phyloP scores from a whole-genome alignment of 2,329 filamentous ascomycete species.

The Fusarium subtropicale region DNA sequence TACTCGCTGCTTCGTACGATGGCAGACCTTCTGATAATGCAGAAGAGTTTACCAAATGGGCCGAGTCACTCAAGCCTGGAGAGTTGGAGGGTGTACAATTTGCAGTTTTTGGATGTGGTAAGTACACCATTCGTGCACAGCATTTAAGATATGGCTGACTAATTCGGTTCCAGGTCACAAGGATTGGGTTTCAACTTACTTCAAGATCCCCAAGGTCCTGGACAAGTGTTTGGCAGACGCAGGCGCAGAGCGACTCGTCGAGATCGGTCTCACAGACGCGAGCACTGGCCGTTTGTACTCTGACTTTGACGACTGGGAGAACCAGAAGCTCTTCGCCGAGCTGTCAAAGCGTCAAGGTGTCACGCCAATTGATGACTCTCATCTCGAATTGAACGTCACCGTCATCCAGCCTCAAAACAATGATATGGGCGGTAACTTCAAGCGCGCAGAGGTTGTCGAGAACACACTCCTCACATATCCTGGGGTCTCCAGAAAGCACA shows the following conservation, averaged over 20 bases:
- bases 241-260: constrained; percentile 50
- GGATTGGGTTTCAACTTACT: constrained; percentile 72
- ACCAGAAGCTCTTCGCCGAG: constrained; percentile 62
- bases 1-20: background rate
- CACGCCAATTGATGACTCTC: constrained; percentile 3
- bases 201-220: constrained; percentile 72
- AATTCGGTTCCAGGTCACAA: background rate
- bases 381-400: background rate
- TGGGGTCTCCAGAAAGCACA: constrained; percentile 61
- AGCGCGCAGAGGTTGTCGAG: constrained; percentile 23
- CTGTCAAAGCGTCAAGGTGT: constrained; percentile 57
- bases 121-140: rapidly evolving
- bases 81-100: constrained; percentile 6
- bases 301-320: constrained; percentile 75
- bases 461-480: constrained; percentile 18
- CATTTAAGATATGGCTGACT: constrained; percentile 57
- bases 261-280: constrained; percentile 69
- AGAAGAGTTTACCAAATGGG: constrained; percentile 1
- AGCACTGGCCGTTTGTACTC: constrained; percentile 73
- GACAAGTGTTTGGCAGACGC: constrained; percentile 61
- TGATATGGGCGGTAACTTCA: constrained; percentile 18
- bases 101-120: constrained; percentile 14
- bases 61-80: background rate
- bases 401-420: background rate
- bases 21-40: constrained; percentile 9